A percentile compares a stretch with the other conserved stretches of the same genome.
These are phyloP conservation scores for Hortaea sp. DNA, from an alignment of 2,329 filamentous ascomycete species.

Conservation along the genomic window DNA sequence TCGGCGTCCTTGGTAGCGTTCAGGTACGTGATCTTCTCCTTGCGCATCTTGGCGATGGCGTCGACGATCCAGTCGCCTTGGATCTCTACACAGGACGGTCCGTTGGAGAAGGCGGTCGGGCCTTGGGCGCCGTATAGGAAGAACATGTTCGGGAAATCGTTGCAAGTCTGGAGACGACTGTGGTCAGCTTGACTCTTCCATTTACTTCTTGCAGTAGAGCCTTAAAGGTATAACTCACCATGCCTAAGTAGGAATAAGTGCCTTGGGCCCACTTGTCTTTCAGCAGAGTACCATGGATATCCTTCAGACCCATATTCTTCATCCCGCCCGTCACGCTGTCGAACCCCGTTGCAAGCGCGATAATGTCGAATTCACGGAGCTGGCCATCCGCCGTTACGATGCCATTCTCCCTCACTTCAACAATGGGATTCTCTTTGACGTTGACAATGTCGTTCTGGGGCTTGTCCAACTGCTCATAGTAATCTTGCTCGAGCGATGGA, in stretches of 20 bases:
- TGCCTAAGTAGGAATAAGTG: constrained; percentile 31
- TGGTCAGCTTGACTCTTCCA: neutral
- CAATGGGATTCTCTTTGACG: constrained; percentile 33
- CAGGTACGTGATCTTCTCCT: constrained; percentile 27
- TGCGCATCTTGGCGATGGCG: constrained; percentile 29
- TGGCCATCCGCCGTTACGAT: constrained; percentile 33
- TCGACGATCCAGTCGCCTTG: constrained; percentile 38
- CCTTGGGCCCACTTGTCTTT: constrained; percentile 33
- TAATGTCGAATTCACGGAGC: constrained; percentile 32
- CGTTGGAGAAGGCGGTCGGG: constrained; percentile 37
- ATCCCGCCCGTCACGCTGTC: constrained; percentile 29
- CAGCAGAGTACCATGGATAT: constrained; percentile 26
- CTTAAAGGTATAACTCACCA: constrained; percentile 18
- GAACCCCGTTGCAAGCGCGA: constrained; percentile 37
- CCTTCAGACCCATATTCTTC: constrained; percentile 26
- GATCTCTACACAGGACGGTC: constrained; percentile 34
- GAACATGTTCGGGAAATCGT: neutral
- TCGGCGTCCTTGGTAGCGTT: constrained; percentile 33
- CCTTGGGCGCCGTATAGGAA: constrained; percentile 28
- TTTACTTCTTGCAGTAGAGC: constrained; percentile 22
- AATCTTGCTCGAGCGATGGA: constrained; percentile 38
- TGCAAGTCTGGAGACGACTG: neutral
- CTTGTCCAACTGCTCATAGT: constrained; percentile 38
- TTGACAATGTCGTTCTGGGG: constrained; percentile 35
- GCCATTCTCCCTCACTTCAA: constrained; percentile 32